Base-by-base conservation (phyloP, 2,329 filamentous ascomycete species). In the Drechslera avenae region DNA sequence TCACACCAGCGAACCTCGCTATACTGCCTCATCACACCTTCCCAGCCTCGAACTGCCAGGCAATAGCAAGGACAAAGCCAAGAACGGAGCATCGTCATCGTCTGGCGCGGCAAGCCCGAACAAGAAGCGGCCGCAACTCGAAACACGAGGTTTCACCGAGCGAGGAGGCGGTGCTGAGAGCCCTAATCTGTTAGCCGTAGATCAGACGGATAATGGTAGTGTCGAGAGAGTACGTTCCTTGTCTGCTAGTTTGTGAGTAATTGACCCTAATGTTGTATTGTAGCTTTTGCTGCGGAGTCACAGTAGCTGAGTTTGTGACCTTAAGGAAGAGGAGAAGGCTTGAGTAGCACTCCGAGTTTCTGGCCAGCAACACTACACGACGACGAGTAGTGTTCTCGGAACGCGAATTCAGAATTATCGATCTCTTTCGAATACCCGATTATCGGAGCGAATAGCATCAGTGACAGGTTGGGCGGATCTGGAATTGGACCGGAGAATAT, bases 81-180 rank as follows among this genome's bases (percentile, higher is more conserved):
- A 21, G n/a, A 13, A 35, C 8, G 49, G 26, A 33, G 49, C 37
- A 17, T n/a, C 49, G 19, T 48, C 49, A 1, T 41, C 48, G 18
- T 47, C 43, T 9, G 44, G 42, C 9, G 10, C 33, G 10, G 9
- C 32, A 19, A 52, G 49, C 37, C 50, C 50, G 8, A 42, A 36
- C 26, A 59, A 56, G 54, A 61, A 61, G 54, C 77, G 86, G 50
- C 85, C 85, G 32, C 70, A 74, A n/a, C 67, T 85, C 54, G 78
- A 89, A 60, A 76, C 80, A 41, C 81, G 89, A 53, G 83, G 89
- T 13, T 83, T 86, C 62, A 91, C 89, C n/a, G 86, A 85, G 49
- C 81, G 83, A 36, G 87, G 86, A 40, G 79, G 82, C 9, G 79
- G 81, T 14, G 72, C 82, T 47, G 85, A 86, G 45, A 90, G 85